phyloP scores from a whole-genome alignment of 148 eudicot genomes.

The Nyssa sinensis region DNA sequence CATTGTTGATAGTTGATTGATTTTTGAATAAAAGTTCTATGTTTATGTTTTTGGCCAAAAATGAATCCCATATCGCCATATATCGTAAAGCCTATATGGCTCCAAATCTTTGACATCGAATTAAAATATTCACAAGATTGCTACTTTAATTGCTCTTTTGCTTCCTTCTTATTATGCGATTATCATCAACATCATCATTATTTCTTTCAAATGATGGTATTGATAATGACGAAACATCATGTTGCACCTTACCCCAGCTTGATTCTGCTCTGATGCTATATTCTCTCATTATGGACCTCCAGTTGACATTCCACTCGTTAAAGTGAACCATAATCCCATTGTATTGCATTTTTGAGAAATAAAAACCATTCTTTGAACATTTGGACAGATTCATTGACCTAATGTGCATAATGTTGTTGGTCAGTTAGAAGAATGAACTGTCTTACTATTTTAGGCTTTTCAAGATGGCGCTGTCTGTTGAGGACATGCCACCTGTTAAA shows the following conservation, averaged over 20 bases:
- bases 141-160: background rate
- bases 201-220: background rate
- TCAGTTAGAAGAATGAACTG: background rate
- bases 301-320: background rate
- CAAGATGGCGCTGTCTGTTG: background rate
- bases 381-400: background rate
- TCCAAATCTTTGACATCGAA: background rate
- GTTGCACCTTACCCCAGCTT: background rate
- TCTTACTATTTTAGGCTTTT: background rate
- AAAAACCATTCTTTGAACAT: background rate
- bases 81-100: background rate
- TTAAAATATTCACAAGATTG: background rate
- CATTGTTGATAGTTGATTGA: background rate
- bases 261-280: background rate
- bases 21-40: background rate
- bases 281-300: background rate
- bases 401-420: background rate
- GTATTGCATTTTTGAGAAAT: background rate
- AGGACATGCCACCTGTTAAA: background rate
- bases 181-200: background rate
- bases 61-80: background rate
- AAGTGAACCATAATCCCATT: background rate
- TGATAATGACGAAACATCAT: background rate
- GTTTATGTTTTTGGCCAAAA: background rate
- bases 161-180: background rate